Percentiles rank a stretch among this genome's conserved stretches.
Conservation (phyloP, 2,329 filamentous ascomycete genomes). For the Tolypocladium sp. region DNA sequence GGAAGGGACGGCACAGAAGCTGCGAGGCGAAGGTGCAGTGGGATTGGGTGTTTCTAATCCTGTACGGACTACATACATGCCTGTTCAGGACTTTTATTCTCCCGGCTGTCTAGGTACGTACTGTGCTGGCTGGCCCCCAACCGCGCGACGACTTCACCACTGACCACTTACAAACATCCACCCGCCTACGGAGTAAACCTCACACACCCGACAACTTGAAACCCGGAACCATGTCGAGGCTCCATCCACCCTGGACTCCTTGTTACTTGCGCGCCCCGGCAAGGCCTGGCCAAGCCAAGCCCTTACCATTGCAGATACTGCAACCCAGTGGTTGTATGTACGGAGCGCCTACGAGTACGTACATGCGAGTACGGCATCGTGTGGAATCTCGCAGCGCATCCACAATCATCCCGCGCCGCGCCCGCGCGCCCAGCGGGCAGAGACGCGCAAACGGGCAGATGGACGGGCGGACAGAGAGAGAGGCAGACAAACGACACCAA, state of each 20-base stretch:
- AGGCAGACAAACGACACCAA: background rate
- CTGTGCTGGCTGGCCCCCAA: background rate
- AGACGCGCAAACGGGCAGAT: background rate
- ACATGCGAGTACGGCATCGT: background rate
- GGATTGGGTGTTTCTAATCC: background rate
- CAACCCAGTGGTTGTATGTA: background rate
- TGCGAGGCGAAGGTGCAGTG: background rate
- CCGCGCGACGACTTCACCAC: background rate
- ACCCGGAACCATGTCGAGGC: constrained; percentile 6
- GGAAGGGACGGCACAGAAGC: background rate
- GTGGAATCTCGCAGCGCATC: background rate
- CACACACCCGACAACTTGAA: constrained; percentile 2
- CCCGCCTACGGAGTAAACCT: background rate
- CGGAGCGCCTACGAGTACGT: background rate
- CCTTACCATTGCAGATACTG: background rate
- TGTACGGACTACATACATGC: too few species aligned
- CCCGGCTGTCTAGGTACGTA: background rate
- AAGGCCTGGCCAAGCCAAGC: background rate
- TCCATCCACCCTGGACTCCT: background rate
- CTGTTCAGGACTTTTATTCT: background rate
- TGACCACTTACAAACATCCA: background rate
- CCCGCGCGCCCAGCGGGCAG: background rate
- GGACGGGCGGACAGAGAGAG: background rate
- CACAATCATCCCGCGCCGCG: background rate
- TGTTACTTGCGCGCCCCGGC: background rate